Conservation (phyloP, 179 eudicot genomes). For the Gypsophila paniculata region DNA sequence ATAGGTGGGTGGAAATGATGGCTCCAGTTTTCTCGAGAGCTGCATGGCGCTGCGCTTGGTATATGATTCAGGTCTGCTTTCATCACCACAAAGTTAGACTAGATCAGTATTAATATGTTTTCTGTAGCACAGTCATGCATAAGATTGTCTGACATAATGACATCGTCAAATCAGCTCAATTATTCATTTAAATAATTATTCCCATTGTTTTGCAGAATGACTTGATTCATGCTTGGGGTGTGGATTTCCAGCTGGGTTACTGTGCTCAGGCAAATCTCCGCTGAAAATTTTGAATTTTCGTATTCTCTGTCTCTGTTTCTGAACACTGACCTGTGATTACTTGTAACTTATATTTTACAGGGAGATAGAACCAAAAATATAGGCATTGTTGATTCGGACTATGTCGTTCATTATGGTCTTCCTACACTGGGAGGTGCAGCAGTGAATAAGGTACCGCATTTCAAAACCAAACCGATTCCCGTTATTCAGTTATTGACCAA, state of each 20-base stretch:
- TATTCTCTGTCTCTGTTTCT: neutral
- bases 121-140: neutral
- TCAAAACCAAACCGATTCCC: neutral
- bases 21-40: conserved; percentile 71
- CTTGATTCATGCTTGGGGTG: conserved; percentile 67
- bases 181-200: neutral
- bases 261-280: conserved; percentile 53
- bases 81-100: too few species aligned
- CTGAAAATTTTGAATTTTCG: neutral
- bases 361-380: conserved; percentile 52
- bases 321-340: conserved; percentile 3
- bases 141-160: neutral
- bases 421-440: conserved; percentile 54
- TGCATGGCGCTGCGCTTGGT: conserved; percentile 69
- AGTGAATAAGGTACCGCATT: conserved; percentile 29
- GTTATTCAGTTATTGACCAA: neutral
- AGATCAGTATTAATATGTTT: too few species aligned
- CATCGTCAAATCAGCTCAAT: too few species aligned
- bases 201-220: conserved; percentile 46
- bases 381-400: conserved; percentile 64
- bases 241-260: conserved; percentile 63
- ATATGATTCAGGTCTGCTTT: conserved; percentile 57
- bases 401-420: conserved; percentile 52
- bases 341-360: conserved; percentile 26
- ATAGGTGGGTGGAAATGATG: conserved; percentile 73